phyloP scores from a whole-genome alignment of 208 protist genomes.

The Acanthamoeba castellanii region DNA sequence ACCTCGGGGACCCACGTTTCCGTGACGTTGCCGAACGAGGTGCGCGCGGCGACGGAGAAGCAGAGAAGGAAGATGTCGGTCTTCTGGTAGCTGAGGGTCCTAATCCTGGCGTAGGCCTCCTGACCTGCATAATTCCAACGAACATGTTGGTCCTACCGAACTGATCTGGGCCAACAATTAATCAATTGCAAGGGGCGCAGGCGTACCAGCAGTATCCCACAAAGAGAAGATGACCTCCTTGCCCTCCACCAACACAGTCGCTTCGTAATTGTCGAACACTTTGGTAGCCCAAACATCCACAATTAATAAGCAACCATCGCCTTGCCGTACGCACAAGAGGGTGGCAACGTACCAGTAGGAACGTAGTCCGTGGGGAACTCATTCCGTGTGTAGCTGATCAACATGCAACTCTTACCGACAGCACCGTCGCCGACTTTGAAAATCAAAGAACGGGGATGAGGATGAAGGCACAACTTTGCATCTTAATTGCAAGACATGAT shows the following conservation, averaged over 20 bases:
- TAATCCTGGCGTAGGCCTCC: constrained; percentile 73
- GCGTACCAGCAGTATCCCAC: constrained; percentile 71
- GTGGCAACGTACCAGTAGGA: constrained; percentile 79
- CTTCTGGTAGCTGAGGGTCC: constrained; percentile 76
- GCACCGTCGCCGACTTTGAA: constrained; percentile 90
- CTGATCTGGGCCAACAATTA: neutral
- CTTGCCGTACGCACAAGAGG: neutral
- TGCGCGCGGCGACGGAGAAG: constrained; percentile 70
- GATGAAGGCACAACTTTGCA: neutral
- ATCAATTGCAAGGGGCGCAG: neutral
- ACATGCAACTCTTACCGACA: constrained; percentile 91
- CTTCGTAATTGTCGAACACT: constrained; percentile 77
- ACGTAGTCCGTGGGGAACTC: constrained; percentile 91
- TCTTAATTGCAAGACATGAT: neutral
- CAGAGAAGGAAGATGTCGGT: constrained; percentile 76
- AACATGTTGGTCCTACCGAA: neutral
- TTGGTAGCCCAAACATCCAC: neutral
- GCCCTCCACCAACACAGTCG: constrained; percentile 73
- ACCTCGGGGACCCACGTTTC: constrained; percentile 75
- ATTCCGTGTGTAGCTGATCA: constrained; percentile 91
- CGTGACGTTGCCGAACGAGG: constrained; percentile 73
- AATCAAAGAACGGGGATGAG: constrained; percentile 38
- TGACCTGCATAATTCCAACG: neutral
- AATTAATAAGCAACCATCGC: neutral
- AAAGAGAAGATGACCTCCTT: constrained; percentile 76